These are phyloP conservation scores for Vitis hybrid DNA, from an alignment of 177 flowering plant species.

Conservation along the genomic window DNA sequence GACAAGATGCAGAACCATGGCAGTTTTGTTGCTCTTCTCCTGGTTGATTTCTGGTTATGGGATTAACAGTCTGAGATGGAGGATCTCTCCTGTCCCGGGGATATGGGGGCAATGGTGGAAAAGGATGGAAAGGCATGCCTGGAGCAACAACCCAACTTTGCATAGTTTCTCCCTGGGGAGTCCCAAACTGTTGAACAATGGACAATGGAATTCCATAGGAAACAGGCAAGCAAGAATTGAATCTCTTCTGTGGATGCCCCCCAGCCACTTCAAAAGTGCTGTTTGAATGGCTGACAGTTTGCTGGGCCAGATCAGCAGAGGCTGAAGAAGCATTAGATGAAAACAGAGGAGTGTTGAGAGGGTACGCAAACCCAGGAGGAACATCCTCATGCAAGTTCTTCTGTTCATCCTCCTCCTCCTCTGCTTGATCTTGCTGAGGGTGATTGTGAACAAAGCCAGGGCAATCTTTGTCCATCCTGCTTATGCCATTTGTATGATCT, in stretches of 20 bases:
- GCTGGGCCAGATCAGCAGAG: constrained; percentile 6
- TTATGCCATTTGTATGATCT: constrained; percentile 15
- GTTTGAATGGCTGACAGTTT: constrained; percentile 5
- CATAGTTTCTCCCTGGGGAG: constrained; percentile 28
- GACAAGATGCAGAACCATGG: constrained; percentile 13
- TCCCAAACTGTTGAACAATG: constrained; percentile 56
- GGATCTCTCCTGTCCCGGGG: constrained; percentile 33
- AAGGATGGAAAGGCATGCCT: constrained; percentile 77
- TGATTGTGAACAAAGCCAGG: constrained; percentile 8
- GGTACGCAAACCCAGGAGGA: constrained; percentile 81
- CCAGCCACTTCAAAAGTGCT: constrained; percentile 31
- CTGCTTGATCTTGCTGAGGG: constrained; percentile 16
- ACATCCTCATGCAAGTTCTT: constrained; percentile 41
- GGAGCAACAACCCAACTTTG: constrained; percentile 70
- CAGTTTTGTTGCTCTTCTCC: constrained; percentile 16
- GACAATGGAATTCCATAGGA: constrained; percentile 78
- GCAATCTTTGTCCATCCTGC: constrained; percentile 12
- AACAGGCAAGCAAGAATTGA: constrained; percentile 53
- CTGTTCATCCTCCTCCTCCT: constrained; percentile 17
- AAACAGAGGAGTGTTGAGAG: constrained; percentile 15
- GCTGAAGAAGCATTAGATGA: constrained; percentile 30
- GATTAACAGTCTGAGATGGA: constrained; percentile 11
- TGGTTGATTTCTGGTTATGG: constrained; percentile 6
- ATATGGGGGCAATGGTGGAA: constrained; percentile 79
- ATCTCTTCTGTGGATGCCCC: constrained; percentile 58